Base-by-base conservation (phyloP, 768 basidiomycete genomes). In the Dioszegia aurantiaca region DNA sequence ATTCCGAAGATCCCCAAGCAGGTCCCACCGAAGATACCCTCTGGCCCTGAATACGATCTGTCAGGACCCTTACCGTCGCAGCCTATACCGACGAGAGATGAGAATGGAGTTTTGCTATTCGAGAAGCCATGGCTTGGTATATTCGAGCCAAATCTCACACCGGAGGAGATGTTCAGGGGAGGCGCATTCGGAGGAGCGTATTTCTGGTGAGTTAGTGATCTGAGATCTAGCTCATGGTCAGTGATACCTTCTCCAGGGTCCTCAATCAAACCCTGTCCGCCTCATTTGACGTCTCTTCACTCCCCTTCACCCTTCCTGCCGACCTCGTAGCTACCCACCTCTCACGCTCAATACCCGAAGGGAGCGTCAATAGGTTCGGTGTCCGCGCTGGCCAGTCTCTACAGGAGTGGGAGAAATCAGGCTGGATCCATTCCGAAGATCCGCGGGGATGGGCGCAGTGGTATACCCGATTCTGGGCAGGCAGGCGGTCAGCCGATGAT, bases 391-490 rank as follows among this genome's bases (percentile, higher is more conserved):
- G 75, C 9, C 73, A 74, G 47, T 63, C 60, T 4, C 56, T 77
- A 4, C 60, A 66, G 47, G 75, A 77, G 42, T 77, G 75, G 75
- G 75, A 77, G 52, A 77, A 77, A 53, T 65, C 68, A 12, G 73
- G 75, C 0, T 77, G 75, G 75, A 75, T 77, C 12, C 75, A 73
- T 73, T 23, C 36, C 12, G 73, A 65, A 3, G 75, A 77, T 70
- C 75, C 75, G 1, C 19, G 75, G 26, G 75, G 75, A 17, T 77
- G 75, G 75, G 74, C 74, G 16, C 67, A 77, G 58, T 77, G 75
- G 75, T 77, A 77, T 63, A 44, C 59, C 17, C 55, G 73, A 4
- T 77, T 77, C 44, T 77, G 69, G 62, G 58, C 59, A 1, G 75
- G 75, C 0, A 58, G 75, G 58, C 55, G 75, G 27, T 67, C 66